Percentiles rank a stretch among this genome's conserved stretches.
phyloP scores from a whole-genome alignment of 352 stramenopile genomes.

The Phytophthora podocarpi region DNA sequence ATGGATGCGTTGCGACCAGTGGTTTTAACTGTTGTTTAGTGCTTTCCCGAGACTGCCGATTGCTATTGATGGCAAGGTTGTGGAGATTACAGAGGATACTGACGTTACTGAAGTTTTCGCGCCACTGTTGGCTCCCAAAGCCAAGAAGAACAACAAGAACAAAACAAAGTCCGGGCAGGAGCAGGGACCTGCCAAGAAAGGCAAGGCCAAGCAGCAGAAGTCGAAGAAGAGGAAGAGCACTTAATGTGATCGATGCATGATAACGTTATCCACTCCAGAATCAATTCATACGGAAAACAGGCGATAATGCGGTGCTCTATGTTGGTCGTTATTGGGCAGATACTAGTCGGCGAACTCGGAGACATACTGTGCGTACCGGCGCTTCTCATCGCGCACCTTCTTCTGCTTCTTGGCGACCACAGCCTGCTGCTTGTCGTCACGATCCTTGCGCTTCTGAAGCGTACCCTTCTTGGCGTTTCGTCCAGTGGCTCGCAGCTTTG shows the following conservation, averaged over 20 bases:
- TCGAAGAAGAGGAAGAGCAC: slow-evolving; percentile 56
- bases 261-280: slow-evolving; percentile 30
- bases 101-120: slow-evolving; percentile 51
- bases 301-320: slow-evolving; percentile 25
- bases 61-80: slow-evolving; percentile 45
- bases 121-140: slow-evolving; percentile 45
- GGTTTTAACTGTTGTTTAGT: slow-evolving; percentile 24
- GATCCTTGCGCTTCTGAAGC: slow-evolving; percentile 83
- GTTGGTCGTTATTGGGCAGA: slow-evolving; percentile 7
- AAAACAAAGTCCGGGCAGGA: slow-evolving; percentile 30
- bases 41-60: slow-evolving; percentile 65
- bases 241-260: slow-evolving; percentile 18
- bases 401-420: slow-evolving; percentile 63
- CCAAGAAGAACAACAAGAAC: slow-evolving; percentile 39
- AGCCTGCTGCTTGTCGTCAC: slow-evolving; percentile 70
- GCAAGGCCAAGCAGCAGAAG: slow-evolving; percentile 45
- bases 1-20: background rate
- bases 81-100: slow-evolving; percentile 53
- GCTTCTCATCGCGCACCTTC: slow-evolving; percentile 63
- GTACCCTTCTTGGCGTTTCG: slow-evolving; percentile 79
- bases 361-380: slow-evolving; percentile 71
- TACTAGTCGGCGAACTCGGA: slow-evolving; percentile 78
- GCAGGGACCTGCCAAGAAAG: slow-evolving; percentile 26
- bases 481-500: slow-evolving; percentile 78
- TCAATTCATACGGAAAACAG: slow-evolving; percentile 21